Evolutionary conservation across 2,329 filamentous ascomycete species (phyloP).

Genomic region (Pseudocercospora vitis): DNA sequence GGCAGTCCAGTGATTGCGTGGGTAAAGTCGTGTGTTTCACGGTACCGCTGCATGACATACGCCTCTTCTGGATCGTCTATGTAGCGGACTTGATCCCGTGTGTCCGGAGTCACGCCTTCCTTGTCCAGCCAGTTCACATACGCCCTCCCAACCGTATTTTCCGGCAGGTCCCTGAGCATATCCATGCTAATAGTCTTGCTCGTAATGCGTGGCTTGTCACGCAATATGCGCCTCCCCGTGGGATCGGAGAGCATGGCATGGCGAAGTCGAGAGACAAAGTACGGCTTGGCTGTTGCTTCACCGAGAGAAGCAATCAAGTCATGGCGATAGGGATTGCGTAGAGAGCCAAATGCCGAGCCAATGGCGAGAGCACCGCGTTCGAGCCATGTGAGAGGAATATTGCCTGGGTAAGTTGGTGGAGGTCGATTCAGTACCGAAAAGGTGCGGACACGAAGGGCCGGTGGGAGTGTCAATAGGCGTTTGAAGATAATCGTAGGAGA

Average conservation of each 20-base stretch:
- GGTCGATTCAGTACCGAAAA: constrained; percentile 88
- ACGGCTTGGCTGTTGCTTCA: constrained; percentile 90
- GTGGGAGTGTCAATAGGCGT: constrained; percentile 33
- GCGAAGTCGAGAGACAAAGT: constrained; percentile 89
- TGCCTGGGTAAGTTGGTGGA: constrained; percentile 82
- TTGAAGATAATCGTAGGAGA: not conserved
- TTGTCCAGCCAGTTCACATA: constrained; percentile 92
- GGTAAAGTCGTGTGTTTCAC: constrained; percentile 97
- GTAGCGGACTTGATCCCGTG: constrained; percentile 76
- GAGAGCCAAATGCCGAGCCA: constrained; percentile 60
- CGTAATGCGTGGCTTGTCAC: constrained; percentile 83
- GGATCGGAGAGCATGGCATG: constrained; percentile 83
- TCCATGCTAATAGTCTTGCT: constrained; percentile 68
- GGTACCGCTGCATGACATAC: constrained; percentile 97
- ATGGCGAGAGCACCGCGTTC: constrained; percentile 72
- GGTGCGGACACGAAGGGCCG: constrained; percentile 42
- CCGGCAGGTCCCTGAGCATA: constrained; percentile 69
- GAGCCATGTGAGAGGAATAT: constrained; percentile 78
- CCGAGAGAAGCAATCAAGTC: constrained; percentile 94
- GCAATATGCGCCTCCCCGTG: constrained; percentile 87
- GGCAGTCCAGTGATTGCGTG: constrained; percentile 91
- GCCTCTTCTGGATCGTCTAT: constrained; percentile 95
- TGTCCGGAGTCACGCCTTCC: constrained; percentile 91
- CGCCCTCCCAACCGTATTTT: constrained; percentile 72
- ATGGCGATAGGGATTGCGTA: constrained; percentile 75